Conservation (phyloP, 208 protist species). For the Blastocrithidia nonstop region DNA sequence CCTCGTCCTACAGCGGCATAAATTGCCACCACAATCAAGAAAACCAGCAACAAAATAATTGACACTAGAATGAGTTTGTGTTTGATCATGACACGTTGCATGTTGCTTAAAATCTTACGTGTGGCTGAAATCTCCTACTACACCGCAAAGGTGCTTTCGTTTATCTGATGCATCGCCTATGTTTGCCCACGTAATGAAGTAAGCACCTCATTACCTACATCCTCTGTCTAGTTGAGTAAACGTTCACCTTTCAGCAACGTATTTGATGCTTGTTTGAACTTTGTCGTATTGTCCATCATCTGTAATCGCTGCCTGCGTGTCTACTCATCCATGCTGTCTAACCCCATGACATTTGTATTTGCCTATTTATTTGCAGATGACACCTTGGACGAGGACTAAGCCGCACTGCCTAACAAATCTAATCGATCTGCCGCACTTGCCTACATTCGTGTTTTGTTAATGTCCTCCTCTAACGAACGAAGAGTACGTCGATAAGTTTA, state of each 20-base stretch:
- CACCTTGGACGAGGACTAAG: conserved; percentile 1
- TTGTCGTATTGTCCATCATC: conserved; percentile 68
- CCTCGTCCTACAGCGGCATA: conserved; percentile 31
- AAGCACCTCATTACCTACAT: conserved; percentile 32
- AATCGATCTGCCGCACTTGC: conserved; percentile 29
- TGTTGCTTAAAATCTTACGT: conserved; percentile 38
- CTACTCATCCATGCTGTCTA: conserved; percentile 36
- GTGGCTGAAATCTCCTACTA: conserved; percentile 60
- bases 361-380: not conserved
- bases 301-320: conserved; percentile 25
- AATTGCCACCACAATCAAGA: conserved; percentile 47
- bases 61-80: conserved; percentile 45
- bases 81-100: conserved; percentile 59
- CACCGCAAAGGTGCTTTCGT: conserved; percentile 40
- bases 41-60: conserved; percentile 35
- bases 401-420: conserved; percentile 22
- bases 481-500: conserved; percentile 18
- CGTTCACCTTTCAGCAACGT: conserved; percentile 41
- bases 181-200: conserved; percentile 43
- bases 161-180: conserved; percentile 46
- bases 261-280: conserved; percentile 33
- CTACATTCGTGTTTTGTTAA: conserved; percentile 20
- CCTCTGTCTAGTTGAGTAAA: conserved; percentile 48
- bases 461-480: conserved; percentile 17
- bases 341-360: not conserved